Conservation (phyloP, 164 flowering plant genomes). For the Vitis riparia region DNA sequence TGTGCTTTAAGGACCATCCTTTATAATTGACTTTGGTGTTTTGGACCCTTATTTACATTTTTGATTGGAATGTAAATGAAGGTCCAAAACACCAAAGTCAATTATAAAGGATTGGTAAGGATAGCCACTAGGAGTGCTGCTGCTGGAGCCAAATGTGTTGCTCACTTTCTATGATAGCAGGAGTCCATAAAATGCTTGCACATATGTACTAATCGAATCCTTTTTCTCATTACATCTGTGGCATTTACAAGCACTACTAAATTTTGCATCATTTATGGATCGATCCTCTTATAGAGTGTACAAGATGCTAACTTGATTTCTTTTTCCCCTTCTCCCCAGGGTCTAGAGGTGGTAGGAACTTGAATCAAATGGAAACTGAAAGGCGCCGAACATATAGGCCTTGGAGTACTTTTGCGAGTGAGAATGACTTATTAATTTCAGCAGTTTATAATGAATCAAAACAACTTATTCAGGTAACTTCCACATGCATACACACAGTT, state of each 20-base stretch:
- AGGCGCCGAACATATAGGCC: slow-evolving; percentile 33
- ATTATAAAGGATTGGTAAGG: neutral
- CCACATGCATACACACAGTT: neutral
- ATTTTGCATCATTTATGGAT: neutral
- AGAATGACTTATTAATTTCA: slow-evolving; percentile 19
- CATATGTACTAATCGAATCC: neutral
- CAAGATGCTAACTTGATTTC: neutral
- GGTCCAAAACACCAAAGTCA: too few relatives aligned
- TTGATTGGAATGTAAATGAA: too few relatives aligned
- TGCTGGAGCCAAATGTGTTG: neutral
- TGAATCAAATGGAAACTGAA: slow-evolving; percentile 14
- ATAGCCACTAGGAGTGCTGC: neutral
- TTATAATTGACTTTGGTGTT: neutral
- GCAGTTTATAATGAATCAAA: slow-evolving; percentile 17
- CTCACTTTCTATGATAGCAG: neutral
- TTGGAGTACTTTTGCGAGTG: slow-evolving; percentile 15
- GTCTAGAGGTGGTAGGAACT: slow-evolving; percentile 20
- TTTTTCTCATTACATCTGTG: neutral
- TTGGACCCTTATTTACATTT: neutral
- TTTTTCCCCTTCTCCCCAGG: slow-evolving; percentile 17
- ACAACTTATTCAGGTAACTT: slow-evolving; percentile 32
- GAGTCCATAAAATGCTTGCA: neutral
- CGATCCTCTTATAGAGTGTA: neutral
- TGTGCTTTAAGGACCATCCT: neutral
- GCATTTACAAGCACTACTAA: neutral